Evolutionary conservation across 495 filamentous ascomycete species (phyloP).

Genomic region (Echria macrotheca): DNA sequence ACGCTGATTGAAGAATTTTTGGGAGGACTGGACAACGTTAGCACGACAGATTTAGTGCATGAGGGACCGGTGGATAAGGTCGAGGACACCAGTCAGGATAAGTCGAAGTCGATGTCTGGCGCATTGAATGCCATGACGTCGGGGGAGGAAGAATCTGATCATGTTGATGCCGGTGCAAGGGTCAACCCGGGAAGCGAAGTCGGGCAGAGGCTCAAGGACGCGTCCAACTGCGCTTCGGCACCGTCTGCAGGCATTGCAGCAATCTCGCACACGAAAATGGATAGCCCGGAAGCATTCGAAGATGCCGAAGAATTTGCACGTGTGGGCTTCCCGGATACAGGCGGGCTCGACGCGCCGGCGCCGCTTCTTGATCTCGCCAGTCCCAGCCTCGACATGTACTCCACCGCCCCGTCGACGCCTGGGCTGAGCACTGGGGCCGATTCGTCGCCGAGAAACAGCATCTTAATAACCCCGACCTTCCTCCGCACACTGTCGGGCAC

Average conservation of each 20-base stretch:
- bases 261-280: conserved; percentile 15
- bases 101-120: neutral
- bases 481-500: conserved; percentile 14
- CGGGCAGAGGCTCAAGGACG: too few relatives aligned
- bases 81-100: neutral
- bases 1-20: conserved; percentile 19
- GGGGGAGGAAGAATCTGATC: conserved; percentile 1
- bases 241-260: neutral
- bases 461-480: conserved; percentile 24
- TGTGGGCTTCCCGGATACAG: conserved; percentile 7
- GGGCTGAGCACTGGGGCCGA: conserved; percentile 29
- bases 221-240: too few relatives aligned
- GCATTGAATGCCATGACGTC: conserved; percentile 5
- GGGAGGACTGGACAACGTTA: neutral
- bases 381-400: conserved; percentile 21
- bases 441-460: conserved; percentile 33
- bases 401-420: conserved; percentile 36
- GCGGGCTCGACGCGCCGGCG: conserved; percentile 6
- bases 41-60: neutral
- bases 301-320: conserved; percentile 16
- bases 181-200: conserved; percentile 1
- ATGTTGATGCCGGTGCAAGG: conserved; percentile 5
- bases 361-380: neutral
- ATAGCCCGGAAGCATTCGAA: conserved; percentile 17
- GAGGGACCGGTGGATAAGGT: neutral